Base-by-base conservation (phyloP, 257 asterid genomes). In the Capsicum rhomboideum region DNA sequence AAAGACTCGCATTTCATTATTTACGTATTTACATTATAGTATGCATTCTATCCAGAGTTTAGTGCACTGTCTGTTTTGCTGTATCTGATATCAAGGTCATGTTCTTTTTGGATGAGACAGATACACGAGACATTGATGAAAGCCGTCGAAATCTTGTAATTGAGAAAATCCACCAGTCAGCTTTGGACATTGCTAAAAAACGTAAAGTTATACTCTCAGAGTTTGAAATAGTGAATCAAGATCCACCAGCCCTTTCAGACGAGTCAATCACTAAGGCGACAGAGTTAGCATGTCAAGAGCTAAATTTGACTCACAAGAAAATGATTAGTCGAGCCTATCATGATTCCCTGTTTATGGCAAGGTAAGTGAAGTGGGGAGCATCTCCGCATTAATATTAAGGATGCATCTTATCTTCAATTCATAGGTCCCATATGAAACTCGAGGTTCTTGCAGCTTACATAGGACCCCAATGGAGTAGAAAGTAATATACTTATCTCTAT, bases 281-380 rank as follows among this genome's bases (percentile, higher is more conserved):
- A 26, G 98, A 96, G 89, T 92, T 95, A 9, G 91, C 98, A 78
- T 92, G 97, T 80, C 83, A 69, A 85, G 92, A 91, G 85, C 91
- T 94, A n/a, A 92, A 93, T 68, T 80, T 96, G 85, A 86, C 97
- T 14, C 89, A 90, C 94, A 96, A 89, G 92, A 96, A 85, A 92
- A 94, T 96, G 97, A 94, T 96, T 88, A 96, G 99, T 85, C 86
- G 99, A 89, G 99, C 99, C 82, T 96, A 94, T 79, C 99, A 96
- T 6, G 99, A 96, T 88, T 92, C 99, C 8, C 89, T 96, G 42
- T 94, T 96, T 91, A 94, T 96, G 99, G 98, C 98, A 85, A 93
- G 99, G 98, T 96, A 87, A 86, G 59, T 34, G 28, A 78, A n/a
- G 58, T n/a, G 12, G 75, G 82, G 26, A 75, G 1, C 37, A 26